Evolutionary conservation across 495 filamentous ascomycete species (phyloP).

Genomic region (Xylaria castorea): DNA sequence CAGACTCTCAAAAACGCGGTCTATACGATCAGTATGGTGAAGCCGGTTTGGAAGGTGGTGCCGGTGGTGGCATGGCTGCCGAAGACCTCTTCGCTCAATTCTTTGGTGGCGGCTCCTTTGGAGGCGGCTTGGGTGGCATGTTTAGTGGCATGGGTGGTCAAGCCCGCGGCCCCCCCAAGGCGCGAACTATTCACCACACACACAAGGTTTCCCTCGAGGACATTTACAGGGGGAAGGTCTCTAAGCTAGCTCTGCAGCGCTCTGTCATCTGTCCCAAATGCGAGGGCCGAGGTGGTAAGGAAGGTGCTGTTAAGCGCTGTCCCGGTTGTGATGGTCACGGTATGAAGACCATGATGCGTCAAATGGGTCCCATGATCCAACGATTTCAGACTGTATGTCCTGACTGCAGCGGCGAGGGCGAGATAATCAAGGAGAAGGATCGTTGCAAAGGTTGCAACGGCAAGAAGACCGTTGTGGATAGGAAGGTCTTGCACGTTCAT

Average conservation of each 20-base stretch:
- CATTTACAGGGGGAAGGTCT: conserved; percentile 97
- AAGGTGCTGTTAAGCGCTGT: conserved; percentile 93
- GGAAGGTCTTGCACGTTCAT: conserved; percentile 97
- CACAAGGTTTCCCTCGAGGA: conserved; percentile 98
- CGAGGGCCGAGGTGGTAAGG: conserved; percentile 95
- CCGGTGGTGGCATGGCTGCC: conserved; percentile 88
- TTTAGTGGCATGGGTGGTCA: conserved; percentile 85
- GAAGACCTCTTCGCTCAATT: conserved; percentile 98
- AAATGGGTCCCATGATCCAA: conserved; percentile 99
- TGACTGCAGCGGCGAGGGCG: conserved; percentile 96
- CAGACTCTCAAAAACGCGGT: conserved; percentile 86
- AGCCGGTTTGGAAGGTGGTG: conserved; percentile 90
- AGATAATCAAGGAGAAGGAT: conserved; percentile 94
- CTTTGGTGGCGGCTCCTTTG: conserved; percentile 80
- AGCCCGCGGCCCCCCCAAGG: conserved; percentile 87
- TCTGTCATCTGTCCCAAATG: conserved; percentile 96
- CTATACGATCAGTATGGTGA: conserved; percentile 98
- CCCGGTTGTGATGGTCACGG: conserved; percentile 87
- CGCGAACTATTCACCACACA: conserved; percentile 93
- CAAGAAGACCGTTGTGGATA: conserved; percentile 97
- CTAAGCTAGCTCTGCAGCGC: conserved; percentile 95
- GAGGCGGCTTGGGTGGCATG: conserved; percentile 80
- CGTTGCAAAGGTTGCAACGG: conserved; percentile 92
- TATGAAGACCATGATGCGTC: conserved; percentile 99
- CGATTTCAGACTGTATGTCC: conserved; percentile 99